A percentile compares a stretch with the other conserved stretches of the same genome.
Conservation (phyloP, 768 basidiomycete species). For the Saitozyma sp. region DNA sequence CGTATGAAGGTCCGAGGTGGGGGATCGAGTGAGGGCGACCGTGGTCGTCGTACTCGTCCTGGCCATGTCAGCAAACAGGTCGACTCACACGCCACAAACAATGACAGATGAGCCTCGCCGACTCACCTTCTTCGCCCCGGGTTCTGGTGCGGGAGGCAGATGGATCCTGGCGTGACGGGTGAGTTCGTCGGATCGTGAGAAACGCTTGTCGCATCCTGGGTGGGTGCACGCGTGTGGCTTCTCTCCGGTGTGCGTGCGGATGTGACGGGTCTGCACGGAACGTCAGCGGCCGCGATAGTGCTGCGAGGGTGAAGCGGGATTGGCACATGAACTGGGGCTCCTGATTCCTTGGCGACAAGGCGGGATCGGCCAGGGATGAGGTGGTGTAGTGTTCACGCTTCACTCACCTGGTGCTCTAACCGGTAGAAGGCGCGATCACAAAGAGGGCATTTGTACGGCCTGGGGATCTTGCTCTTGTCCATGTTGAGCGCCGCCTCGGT, state of each 20-base stretch:
- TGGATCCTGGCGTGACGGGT: slow-evolving; percentile 95
- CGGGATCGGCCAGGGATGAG: slow-evolving; percentile 1
- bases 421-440: slow-evolving; percentile 95
- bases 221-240: slow-evolving; percentile 92
- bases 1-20: slow-evolving; percentile 44
- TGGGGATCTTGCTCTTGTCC: slow-evolving; percentile 59
- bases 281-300: neutral
- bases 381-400: neutral
- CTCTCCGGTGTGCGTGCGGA: slow-evolving; percentile 97
- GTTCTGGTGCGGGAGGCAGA: slow-evolving; percentile 68
- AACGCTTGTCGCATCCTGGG: slow-evolving; percentile 95
- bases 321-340: too few species aligned
- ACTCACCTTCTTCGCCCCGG: slow-evolving; percentile 58
- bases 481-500: slow-evolving; percentile 54
- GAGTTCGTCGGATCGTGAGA: slow-evolving; percentile 96
- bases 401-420: slow-evolving; percentile 88
- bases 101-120: too few species aligned
- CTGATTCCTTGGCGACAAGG: too few species aligned
- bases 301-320: neutral
- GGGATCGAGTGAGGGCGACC: slow-evolving; percentile 24
- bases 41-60: slow-evolving; percentile 37
- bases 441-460: slow-evolving; percentile 96
- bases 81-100: too few species aligned
- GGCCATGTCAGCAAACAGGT: slow-evolving; percentile 2
- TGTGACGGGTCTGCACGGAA: slow-evolving; percentile 79